Evolutionary conservation across 305 asterid genomes (phyloP), one percentile per base, ranked within the genome.

Genomic region (Nicotiana rustica): DNA sequence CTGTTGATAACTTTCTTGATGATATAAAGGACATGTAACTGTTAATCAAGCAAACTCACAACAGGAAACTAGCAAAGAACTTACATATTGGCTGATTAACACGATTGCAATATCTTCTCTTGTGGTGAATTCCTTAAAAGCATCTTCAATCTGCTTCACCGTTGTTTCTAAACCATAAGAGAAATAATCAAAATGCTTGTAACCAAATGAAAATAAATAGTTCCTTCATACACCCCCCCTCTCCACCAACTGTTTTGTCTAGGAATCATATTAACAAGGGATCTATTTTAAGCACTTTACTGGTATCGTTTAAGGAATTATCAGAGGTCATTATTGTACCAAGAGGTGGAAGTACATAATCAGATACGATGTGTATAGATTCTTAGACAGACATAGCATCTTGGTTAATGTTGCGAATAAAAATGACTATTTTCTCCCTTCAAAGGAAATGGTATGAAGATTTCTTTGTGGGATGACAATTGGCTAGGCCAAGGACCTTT

Each of bases 91-190:
- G 85, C 99, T 95, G 88, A 95, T 92, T 41, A 95, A 83, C 85
- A 95, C 95, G 9, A 95, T 91, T 29, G 95, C 99, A 81, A 94
- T 78, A 83, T 95, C 99, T 59, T 94, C 98, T 84, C 98, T 91
- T 38, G 96, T 13, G 6, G 99, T 94, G 88, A 92, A 95, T 61
- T 95, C 99, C 82, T 95, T 95, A 90, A 95, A 95, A 13, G 97
- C 90, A 41, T 95, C 99, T 85, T 95, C 99, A 85, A 95, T 92
- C 89, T 95, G 96, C 85, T 93, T 95, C 83, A 90, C 91, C 1
- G 97, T 92, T 38, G 96, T 93, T 91, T 95, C 98, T 93, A 75
- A 67, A 85, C 82, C 84, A 85, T 80, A 86, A 86, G 17, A 15
- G 76, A 12, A 33, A 47, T 12, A 73, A 73, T 14, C 9, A 13